Conservation (phyloP, 1,284 basidiomycete species). For the Fomitopsis betulina region DNA sequence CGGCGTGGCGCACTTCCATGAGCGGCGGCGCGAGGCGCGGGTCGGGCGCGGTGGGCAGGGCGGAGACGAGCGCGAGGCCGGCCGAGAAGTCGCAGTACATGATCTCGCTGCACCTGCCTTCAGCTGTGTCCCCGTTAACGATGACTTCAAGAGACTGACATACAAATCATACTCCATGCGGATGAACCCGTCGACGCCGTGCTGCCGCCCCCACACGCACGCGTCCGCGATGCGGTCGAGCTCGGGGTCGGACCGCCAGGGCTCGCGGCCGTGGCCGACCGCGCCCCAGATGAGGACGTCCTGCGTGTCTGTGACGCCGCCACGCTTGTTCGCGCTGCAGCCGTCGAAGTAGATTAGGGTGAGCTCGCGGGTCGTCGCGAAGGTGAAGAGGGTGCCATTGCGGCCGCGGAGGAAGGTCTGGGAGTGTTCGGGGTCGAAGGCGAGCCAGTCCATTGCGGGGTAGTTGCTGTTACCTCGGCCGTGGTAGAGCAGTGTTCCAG, state of each 20-base stretch:
- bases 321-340: not conserved
- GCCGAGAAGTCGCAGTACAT: not conserved
- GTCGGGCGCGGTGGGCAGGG: not conserved
- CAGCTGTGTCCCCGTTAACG: not conserved
- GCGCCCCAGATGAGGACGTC: conserved; percentile 1
- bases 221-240: not conserved
- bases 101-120: not conserved
- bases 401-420: not conserved
- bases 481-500: not conserved
- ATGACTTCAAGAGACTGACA: not conserved
- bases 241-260: not conserved
- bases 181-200: not conserved
- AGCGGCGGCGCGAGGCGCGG: not conserved
- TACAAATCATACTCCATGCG: conserved; percentile 1
- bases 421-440: conserved; percentile 1
- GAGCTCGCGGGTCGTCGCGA: not conserved
- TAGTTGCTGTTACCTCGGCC: not conserved
- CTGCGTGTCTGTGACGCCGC: not conserved
- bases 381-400: not conserved
- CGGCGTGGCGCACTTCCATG: not conserved
- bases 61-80: not conserved
- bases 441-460: not conserved
- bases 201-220: not conserved
- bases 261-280: conserved; percentile 1
- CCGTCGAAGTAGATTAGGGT: not conserved